These are phyloP conservation scores for Rhodotorula babjevae DNA, from an alignment of 768 basidiomycete species.

Conservation along the genomic window DNA sequence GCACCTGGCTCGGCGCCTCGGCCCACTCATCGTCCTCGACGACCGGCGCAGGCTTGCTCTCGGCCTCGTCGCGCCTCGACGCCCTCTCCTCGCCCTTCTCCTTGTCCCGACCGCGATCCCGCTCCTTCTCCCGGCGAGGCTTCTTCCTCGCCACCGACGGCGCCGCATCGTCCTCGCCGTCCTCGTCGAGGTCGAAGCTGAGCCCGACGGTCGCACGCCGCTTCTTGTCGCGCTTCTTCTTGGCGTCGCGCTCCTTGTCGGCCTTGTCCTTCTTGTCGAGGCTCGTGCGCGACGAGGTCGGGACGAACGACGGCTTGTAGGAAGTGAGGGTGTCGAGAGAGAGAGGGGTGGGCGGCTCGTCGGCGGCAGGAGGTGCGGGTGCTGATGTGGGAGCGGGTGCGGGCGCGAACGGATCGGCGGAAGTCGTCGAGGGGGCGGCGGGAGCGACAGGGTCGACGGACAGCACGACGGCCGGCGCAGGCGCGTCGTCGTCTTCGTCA, in stretches of 20 bases:
- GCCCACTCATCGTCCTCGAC: constrained; percentile 46
- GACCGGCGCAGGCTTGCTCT: constrained; percentile 3
- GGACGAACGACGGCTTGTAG: constrained; percentile 85
- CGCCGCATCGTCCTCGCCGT: constrained; percentile 52
- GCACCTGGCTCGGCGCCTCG: constrained; percentile 22
- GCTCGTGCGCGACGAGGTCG: constrained; percentile 44
- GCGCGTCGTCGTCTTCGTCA: constrained; percentile 39
- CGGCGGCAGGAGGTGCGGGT: constrained; percentile 17
- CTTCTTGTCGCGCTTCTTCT: constrained; percentile 29
- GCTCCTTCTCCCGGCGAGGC: constrained; percentile 4
- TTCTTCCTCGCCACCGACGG: neutral
- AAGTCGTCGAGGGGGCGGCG: neutral
- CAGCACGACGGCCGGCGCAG: neutral
- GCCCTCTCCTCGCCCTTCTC: constrained; percentile 47
- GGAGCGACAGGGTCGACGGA: neutral
- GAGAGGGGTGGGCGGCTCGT: constrained; percentile 12
- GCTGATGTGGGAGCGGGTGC: neutral
- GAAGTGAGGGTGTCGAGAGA: constrained; percentile 51
- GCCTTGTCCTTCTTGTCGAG: constrained; percentile 22
- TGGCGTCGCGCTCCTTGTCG: constrained; percentile 46
- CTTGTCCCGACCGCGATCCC: neutral
- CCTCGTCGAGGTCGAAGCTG: constrained; percentile 69
- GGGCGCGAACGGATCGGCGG: neutral
- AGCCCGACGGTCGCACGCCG: constrained; percentile 56
- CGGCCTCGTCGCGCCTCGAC: constrained; percentile 10